phyloP scores from a whole-genome alignment of 2,329 filamentous ascomycete species.

The Bertia moriformis region DNA sequence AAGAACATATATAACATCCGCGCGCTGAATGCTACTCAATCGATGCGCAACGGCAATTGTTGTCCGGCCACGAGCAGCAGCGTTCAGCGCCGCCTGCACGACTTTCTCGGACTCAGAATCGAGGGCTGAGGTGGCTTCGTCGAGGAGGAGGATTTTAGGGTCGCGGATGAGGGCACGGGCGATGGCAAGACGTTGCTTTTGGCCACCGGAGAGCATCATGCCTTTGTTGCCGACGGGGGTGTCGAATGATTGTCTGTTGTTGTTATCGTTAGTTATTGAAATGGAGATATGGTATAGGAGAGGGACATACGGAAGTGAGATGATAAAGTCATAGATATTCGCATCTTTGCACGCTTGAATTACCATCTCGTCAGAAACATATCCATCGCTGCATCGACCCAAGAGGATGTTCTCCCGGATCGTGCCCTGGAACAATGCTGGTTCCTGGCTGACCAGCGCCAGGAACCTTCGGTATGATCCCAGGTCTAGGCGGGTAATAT shows the following conservation, averaged over 20 bases:
- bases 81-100: constrained; percentile 68
- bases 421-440: constrained; percentile 83
- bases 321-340: constrained; percentile 85
- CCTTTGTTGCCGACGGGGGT: constrained; percentile 82
- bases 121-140: constrained; percentile 67
- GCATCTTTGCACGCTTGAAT: constrained; percentile 73
- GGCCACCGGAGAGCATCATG: constrained; percentile 70
- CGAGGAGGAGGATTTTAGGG: constrained; percentile 71
- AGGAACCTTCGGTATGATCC: constrained; percentile 74
- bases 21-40: constrained; percentile 82
- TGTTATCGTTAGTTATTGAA: constrained; percentile 11
- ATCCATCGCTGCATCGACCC: constrained; percentile 50
- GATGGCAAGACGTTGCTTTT: constrained; percentile 90
- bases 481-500: constrained; percentile 68
- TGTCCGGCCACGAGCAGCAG: constrained; percentile 68
- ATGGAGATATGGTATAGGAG: constrained; percentile 1
- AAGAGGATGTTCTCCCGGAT: constrained; percentile 83
- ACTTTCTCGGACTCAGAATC: constrained; percentile 67
- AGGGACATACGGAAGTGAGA: constrained; percentile 52
- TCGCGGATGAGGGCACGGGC: constrained; percentile 82
- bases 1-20: constrained; percentile 92
- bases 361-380: constrained; percentile 58
- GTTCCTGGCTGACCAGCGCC: constrained; percentile 84
- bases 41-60: constrained; percentile 92
- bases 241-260: constrained; percentile 55